Base-by-base conservation (phyloP, 202 grass and related monocot species). In the Saccharum hybrid region DNA sequence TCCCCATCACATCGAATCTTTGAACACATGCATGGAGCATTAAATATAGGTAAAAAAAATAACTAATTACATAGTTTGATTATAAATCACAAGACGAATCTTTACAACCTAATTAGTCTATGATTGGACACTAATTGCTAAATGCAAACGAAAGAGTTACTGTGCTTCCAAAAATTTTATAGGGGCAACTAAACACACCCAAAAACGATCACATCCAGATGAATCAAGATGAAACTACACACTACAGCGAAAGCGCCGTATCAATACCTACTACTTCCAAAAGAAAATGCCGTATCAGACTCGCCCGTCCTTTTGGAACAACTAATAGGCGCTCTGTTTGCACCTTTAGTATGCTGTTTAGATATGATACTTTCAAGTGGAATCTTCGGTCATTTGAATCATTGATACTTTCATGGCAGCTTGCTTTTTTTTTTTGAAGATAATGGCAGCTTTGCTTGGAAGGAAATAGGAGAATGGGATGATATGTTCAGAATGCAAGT, bases 231-330 rank as follows among this genome's bases (percentile, higher is more conserved):
- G 70, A 36, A 38, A 18, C 78, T 14, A 34, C 46, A 34, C 46
- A 34, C 83, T 72, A 36, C 38, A 52, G 72, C 14, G 68, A 74
- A 82, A 82, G 88, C 79, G 66, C 66, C 72, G 82, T 73, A 77
- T 89, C 68, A 40, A 60, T 28, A 28, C 56, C 3, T 61, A 61
- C 9, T 11, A 14, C 26, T 63, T 63, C 11, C 21, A 5, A 14
- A 63, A 13, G 40, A 63, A 86, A 82, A 83, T 74, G 72, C 66
- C 72, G 77, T 78, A 77, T 89, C 68, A 22, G 64, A 45, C 51
- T 68, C 18, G 4, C 43, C 16, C 63, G 66, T 11, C 86, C 56
- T 85, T 75, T 77, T 42, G 87, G 23, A 38, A 22, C 64, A n/a
- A 19, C 81, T 63, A 85, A 85, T 15, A 45, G 80, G 66, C 66